Evolutionary conservation across 306 rosid genomes (phyloP).

Genomic region (Prosopis cineraria): DNA sequence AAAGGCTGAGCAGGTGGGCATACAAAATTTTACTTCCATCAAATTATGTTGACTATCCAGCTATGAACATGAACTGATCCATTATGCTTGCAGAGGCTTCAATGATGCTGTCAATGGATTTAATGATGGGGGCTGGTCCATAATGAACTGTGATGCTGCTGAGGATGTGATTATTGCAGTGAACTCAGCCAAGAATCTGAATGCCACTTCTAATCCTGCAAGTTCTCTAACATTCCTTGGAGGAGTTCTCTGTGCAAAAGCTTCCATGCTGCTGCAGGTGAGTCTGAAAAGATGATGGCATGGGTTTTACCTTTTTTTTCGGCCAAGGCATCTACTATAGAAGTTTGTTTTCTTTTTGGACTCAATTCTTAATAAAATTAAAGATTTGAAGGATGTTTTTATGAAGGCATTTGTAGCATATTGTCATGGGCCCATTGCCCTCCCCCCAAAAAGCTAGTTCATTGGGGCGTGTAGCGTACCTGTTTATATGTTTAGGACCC

Average conservation of each 20-base stretch:
- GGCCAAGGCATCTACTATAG: not conserved
- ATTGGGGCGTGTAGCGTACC: too few relatives aligned
- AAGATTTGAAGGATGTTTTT: not conserved
- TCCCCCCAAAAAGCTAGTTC: too few relatives aligned
- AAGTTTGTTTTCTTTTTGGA: not conserved
- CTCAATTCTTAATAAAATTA: not conserved
- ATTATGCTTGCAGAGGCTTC: slow-evolving; percentile 60
- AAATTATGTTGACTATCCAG: not conserved
- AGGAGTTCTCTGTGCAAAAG: slow-evolving; percentile 76
- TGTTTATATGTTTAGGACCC: too few relatives aligned
- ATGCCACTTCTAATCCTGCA: slow-evolving; percentile 46
- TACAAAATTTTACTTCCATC: not conserved
- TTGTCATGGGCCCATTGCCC: too few relatives aligned
- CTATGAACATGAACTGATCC: not conserved
- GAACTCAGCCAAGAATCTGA: slow-evolving; percentile 59
- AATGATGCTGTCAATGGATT: slow-evolving; percentile 79
- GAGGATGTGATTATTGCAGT: slow-evolving; percentile 72
- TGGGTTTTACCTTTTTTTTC: not conserved
- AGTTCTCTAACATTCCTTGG: slow-evolving; percentile 62
- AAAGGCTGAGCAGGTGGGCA: slow-evolving; percentile 72
- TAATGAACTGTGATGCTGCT: slow-evolving; percentile 63
- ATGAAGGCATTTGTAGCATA: not conserved
- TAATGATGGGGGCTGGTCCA: slow-evolving; percentile 82
- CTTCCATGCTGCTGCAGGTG: slow-evolving; percentile 80
- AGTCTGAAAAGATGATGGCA: slow-evolving; percentile 16